Percentiles rank a stretch among this genome's conserved stretches.
Conservation (phyloP, 129 eudicot species). For the Flaveria linearis region DNA sequence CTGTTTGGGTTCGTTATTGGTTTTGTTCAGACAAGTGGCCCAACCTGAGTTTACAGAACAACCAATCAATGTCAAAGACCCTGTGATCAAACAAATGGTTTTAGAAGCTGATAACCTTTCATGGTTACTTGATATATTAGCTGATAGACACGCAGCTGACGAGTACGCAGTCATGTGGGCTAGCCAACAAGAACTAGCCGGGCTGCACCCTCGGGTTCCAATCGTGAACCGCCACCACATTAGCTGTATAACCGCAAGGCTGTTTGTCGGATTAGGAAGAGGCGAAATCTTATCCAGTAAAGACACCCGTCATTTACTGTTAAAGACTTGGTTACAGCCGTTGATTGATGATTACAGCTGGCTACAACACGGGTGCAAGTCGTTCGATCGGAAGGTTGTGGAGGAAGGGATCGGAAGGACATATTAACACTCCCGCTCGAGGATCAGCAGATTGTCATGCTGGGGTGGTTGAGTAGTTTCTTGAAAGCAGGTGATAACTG, state of each 20-base stretch:
- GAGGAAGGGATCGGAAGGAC: constrained; percentile 96
- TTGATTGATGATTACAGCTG: constrained; percentile 86
- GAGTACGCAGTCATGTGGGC: constrained; percentile 83
- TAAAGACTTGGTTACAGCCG: constrained; percentile 85
- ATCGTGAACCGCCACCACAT: constrained; percentile 61
- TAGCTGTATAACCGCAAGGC: constrained; percentile 72
- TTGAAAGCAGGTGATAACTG: constrained; percentile 83
- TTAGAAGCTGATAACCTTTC: constrained; percentile 80
- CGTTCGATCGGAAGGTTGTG: constrained; percentile 83
- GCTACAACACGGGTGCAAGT: constrained; percentile 86
- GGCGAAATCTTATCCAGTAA: constrained; percentile 82
- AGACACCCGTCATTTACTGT: constrained; percentile 66
- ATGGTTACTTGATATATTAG: constrained; percentile 90
- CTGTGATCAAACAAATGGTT: constrained; percentile 58
- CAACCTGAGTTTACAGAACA: constrained; percentile 47
- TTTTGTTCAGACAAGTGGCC: constrained; percentile 59
- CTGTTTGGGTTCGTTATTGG: constrained; percentile 54
- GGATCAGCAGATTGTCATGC: constrained; percentile 90
- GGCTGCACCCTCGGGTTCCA: constrained; percentile 54
- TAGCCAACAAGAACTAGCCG: constrained; percentile 72
- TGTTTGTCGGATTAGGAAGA: constrained; percentile 84
- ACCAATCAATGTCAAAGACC: constrained; percentile 45
- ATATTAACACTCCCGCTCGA: constrained; percentile 89
- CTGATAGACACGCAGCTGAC: constrained; percentile 71
- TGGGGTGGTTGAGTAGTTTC: constrained; percentile 80